Evolutionary conservation across 805 yeast genomes (phyloP), one percentile per base, ranked within the genome.

Genomic region (Hanseniaspora lachancei): DNA sequence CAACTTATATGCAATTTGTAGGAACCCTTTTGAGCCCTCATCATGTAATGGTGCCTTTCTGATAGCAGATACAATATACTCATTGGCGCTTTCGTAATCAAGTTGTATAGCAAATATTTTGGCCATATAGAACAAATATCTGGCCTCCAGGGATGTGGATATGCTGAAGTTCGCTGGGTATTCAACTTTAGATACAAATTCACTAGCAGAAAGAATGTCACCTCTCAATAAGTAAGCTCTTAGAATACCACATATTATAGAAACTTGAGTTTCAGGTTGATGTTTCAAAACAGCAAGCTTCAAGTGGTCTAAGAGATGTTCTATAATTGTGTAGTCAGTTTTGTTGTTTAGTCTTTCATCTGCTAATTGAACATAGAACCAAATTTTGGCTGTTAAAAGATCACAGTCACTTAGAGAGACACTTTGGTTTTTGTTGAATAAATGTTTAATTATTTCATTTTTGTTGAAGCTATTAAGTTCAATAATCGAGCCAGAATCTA

Each of bases 21-120:
- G 69, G 68, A 93, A 93, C 1, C 98, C 98, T 46, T 77, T 69
- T 9, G 96, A 88, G 58, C 82, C 79, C 46, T 78, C 76, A 0
- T 95, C 86, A 68, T 88, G 96, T 23, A 34, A 38, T 29, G 99
- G 97, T 10, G 95, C 89, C 68, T 93, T 93, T 73, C 98, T 83
- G 54, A 89, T 84, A 2, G 98, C 96, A n/a, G 93, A 88, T 56
- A 88, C 85, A 57, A 86, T 86, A 66, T 81, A 88, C 64, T 89
- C 96, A 64, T 84, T 82, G 1, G 97, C 96, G 20, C 86, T 74
- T 1, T 95, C 81, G 69, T 93, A 93, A 70, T 93, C 89, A 62
- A 93, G 79, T 72, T 91, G 97, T 61, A 93, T 83, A 5, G 97
- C 88, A 63, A 81, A 81, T 64, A 93, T 86, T 61, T 85, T 82